Conservation (phyloP, 2,329 filamentous ascomycete species). For the Apiospora malaysiana region DNA sequence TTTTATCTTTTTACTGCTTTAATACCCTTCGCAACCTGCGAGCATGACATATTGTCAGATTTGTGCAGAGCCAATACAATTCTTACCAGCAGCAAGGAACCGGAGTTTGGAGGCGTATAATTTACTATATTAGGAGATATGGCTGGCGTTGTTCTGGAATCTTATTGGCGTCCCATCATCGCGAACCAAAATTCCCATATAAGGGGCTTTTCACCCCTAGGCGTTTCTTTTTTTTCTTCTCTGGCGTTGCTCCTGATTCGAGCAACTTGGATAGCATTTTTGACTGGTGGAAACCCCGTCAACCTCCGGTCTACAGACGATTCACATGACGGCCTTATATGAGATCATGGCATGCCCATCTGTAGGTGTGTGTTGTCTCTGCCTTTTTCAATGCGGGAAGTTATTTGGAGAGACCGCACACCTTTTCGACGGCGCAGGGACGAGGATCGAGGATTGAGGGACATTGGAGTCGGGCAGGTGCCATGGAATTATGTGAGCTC, state of each 20-base stretch:
- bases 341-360: background rate
- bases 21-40: conserved; percentile 15
- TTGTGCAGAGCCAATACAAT: conserved; percentile 13
- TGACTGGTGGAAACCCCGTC: background rate
- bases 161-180: background rate
- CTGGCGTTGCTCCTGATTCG: conserved; percentile 1
- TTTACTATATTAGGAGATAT: background rate
- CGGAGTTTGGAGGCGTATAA: conserved; percentile 11
- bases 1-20: conserved; percentile 20
- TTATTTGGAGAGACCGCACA: background rate
- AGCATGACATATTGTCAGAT: conserved; percentile 20
- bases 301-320: background rate
- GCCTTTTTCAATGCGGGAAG: background rate
- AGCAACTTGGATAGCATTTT: background rate
- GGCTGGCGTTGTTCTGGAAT: conserved; percentile 1
- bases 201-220: background rate
- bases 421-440: background rate
- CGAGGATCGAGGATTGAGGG: background rate
- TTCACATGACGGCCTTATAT: background rate
- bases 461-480: background rate
- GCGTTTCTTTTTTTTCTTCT: background rate
- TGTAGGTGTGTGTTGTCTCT: background rate
- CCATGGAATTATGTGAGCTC: background rate
- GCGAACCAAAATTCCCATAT: conserved; percentile 3
- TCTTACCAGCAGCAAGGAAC: background rate